Evolutionary conservation across 2,329 filamentous ascomycete genomes (phyloP), one percentile per base, ranked within the genome.

Genomic region (Mycosphaerella arachidis): DNA sequence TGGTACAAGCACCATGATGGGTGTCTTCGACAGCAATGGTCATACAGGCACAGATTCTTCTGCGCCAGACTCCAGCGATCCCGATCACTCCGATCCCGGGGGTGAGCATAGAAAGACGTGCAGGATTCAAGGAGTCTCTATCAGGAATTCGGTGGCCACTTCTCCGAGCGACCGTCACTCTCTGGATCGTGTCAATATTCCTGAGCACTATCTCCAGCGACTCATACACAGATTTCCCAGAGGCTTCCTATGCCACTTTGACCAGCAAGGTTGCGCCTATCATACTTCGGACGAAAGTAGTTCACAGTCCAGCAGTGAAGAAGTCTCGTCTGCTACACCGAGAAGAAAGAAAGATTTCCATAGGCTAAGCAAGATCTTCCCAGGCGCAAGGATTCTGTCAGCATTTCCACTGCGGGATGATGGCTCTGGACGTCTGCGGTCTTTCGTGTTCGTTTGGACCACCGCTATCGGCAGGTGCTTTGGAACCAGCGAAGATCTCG

Each of bases 401-500:
- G 24, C 35, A 12, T 55, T n/a, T 5, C 33, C 37, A 4, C 12
- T 48, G 6, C 16, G 48, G 24, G 48, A 51, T 24, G 48, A 51
- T 29, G 13, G 24, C 13, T 29, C 30, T 30, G 48, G 8, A n/a
- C 20, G 48, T 10, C 30, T 6, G 18, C 48, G 48, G 6, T 51
- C 48, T 5, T 51, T 18, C 24, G 30, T 51, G 6, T n/a, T 51
- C 24, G 48, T 51, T 24, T 51, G 48, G 48, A 51, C 24, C 6
- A 51, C 48, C 9, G 24, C 48, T 6, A 29, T 16, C n/a, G 48
- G 30, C 20, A 27, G 48, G 8, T 51, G 30, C 18, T 53, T 53
- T 30, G 50, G 35, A 37, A 10, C 10, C 10, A 16, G 69, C 18
- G 70, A 76, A 59, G 73, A 73, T n/a, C 71, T 78, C 35, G 72